A percentile compares a stretch with the other conserved stretches of the same genome.
These are phyloP conservation scores for Malus fusca DNA, from an alignment of 306 rosid genomes.

Conservation along the genomic window DNA sequence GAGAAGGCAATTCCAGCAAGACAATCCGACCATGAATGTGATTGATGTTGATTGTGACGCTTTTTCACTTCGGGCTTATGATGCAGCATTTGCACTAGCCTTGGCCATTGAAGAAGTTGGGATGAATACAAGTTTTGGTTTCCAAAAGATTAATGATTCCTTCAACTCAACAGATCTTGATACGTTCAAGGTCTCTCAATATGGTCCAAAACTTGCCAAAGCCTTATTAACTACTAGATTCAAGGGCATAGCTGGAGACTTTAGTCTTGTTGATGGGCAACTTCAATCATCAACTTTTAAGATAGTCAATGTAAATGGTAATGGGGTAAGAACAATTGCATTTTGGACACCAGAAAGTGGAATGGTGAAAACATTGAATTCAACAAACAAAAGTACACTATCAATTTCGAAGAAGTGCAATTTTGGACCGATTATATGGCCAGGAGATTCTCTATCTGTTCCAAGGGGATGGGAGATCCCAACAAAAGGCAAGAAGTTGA, in stretches of 20 bases:
- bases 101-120: constrained; percentile 35
- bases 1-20: constrained; percentile 26
- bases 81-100: constrained; percentile 45
- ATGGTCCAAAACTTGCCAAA: constrained; percentile 11
- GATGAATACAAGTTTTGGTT: not conserved
- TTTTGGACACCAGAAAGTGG: constrained; percentile 18
- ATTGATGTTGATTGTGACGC: constrained; percentile 10
- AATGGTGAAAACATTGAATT: not conserved
- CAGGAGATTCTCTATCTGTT: constrained; percentile 18
- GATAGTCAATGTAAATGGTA: constrained; percentile 31
- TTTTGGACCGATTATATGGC: constrained; percentile 31
- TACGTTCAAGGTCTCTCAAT: constrained; percentile 1
- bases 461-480: constrained; percentile 41
- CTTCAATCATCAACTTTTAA: constrained; percentile 20
- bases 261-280: constrained; percentile 26
- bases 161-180: constrained; percentile 9
- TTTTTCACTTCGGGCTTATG: constrained; percentile 51
- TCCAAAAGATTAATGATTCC: not conserved
- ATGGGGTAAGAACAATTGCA: constrained; percentile 7
- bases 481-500: constrained; percentile 10
- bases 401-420: not conserved
- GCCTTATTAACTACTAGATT: constrained; percentile 19
- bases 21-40: constrained; percentile 19
- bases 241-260: constrained; percentile 39
- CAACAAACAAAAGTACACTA: not conserved